Conservation (phyloP, 306 rosid genomes). For the Dryas drummondii region DNA sequence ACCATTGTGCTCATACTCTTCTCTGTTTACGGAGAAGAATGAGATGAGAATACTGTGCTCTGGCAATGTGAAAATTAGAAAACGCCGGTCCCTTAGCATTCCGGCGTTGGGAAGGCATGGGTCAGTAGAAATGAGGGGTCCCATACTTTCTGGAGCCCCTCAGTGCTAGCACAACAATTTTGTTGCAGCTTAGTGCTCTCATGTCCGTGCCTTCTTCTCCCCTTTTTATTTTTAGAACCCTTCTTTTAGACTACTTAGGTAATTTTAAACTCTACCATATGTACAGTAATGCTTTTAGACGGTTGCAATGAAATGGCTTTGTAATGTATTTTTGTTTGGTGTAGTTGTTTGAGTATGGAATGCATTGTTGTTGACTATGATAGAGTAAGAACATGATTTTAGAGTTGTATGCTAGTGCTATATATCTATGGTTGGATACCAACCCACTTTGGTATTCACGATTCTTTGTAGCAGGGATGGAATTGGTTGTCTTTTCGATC, state of each 20-base stretch:
- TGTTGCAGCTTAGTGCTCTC: not conserved
- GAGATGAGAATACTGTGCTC: slow-evolving; percentile 44
- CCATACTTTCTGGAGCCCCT: slow-evolving; percentile 70
- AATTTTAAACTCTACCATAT: not conserved
- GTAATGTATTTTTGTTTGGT: not conserved
- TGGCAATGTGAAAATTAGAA: slow-evolving; percentile 50
- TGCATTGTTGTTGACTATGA: not conserved
- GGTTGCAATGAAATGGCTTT: slow-evolving; percentile 1
- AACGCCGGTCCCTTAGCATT: slow-evolving; percentile 77
- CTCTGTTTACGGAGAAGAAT: slow-evolving; percentile 44
- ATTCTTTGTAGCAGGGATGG: slow-evolving; percentile 1
- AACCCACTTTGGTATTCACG: not conserved
- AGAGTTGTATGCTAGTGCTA: not conserved
- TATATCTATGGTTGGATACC: slow-evolving; percentile 4
- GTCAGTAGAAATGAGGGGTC: slow-evolving; percentile 46
- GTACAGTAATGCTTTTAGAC: not conserved
- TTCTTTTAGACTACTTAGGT: not conserved
- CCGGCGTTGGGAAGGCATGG: slow-evolving; percentile 62
- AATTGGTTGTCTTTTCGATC: not conserved
- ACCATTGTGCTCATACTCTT: slow-evolving; percentile 46
- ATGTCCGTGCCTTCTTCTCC: not conserved
- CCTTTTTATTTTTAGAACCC: not conserved
- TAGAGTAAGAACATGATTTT: not conserved
- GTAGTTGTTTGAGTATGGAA: not conserved
- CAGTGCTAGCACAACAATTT: slow-evolving; percentile 36